Conservation (phyloP, 1,284 basidiomycete species). For the Phlebopus sp. region DNA sequence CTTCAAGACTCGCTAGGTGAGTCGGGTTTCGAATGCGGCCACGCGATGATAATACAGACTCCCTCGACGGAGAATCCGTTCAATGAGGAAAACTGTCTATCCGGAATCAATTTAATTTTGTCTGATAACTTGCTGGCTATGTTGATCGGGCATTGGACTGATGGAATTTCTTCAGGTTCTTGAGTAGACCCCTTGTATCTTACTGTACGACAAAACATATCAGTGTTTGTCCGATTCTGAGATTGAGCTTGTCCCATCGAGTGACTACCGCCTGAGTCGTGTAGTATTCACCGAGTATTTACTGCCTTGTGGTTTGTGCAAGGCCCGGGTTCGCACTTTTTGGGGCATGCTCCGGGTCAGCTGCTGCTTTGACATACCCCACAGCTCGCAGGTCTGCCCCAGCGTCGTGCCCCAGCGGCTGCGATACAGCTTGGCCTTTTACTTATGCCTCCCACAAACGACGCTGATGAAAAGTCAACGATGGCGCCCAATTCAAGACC, state of each 20-base stretch:
- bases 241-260: no score
- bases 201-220: neutral
- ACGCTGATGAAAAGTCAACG: constrained; percentile 1
- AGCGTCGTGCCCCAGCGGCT: no score
- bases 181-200: constrained; percentile 7
- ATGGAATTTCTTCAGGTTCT: constrained; percentile 9
- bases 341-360: no score
- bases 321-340: no score
- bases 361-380: no score
- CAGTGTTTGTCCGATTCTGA: no score
- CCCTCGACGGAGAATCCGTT: constrained; percentile 75
- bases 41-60: constrained; percentile 80
- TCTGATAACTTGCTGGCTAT: constrained; percentile 47
- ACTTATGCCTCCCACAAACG: constrained; percentile 11
- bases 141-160: constrained; percentile 10
- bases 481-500: neutral
- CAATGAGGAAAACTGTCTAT: constrained; percentile 73
- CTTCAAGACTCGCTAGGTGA: constrained; percentile 86
- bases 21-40: constrained; percentile 19
- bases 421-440: neutral
- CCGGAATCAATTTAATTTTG: constrained; percentile 78
- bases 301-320: no score
- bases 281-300: no score
- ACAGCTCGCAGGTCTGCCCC: no score
- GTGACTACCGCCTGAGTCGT: no score